A percentile compares a stretch with the other conserved stretches of the same genome.
These are phyloP conservation scores for Macadamia tetraphylla DNA, from an alignment of 164 flowering plant species.

Conservation along the genomic window DNA sequence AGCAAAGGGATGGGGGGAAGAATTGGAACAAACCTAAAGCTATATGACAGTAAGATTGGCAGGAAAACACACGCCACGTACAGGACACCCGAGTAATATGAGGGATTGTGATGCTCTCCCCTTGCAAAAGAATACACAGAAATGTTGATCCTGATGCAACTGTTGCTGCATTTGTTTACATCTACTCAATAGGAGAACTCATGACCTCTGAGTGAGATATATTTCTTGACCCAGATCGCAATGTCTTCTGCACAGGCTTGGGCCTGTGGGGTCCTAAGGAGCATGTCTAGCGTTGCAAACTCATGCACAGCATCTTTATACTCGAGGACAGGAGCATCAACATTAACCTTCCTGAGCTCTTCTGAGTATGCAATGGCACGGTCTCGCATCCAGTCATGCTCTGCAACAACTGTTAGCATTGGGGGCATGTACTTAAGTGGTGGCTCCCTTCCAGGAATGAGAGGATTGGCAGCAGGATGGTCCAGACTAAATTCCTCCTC, in stretches of 20 bases:
- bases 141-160: neutral
- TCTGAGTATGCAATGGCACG: slow-evolving; percentile 57
- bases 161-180: neutral
- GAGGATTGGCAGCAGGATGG: slow-evolving; percentile 58
- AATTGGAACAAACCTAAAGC: neutral
- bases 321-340: slow-evolving; percentile 57
- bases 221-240: slow-evolving; percentile 58
- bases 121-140: slow-evolving; percentile 4
- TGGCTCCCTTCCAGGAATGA: slow-evolving; percentile 31
- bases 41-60: neutral
- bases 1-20: no score
- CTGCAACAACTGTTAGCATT: slow-evolving; percentile 50
- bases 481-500: slow-evolving; percentile 44
- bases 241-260: slow-evolving; percentile 56
- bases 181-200: slow-evolving; percentile 45
- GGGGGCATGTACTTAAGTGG: slow-evolving; percentile 53
- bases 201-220: slow-evolving; percentile 46
- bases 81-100: neutral
- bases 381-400: slow-evolving; percentile 63
- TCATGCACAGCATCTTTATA: slow-evolving; percentile 56
- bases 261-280: slow-evolving; percentile 51
- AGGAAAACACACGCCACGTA: neutral
- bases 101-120: neutral
- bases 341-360: slow-evolving; percentile 49
- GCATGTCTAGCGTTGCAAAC: slow-evolving; percentile 54